phyloP scores from a whole-genome alignment of 2,329 filamentous ascomycete genomes.

The Pseudocercospora fijiensis region DNA sequence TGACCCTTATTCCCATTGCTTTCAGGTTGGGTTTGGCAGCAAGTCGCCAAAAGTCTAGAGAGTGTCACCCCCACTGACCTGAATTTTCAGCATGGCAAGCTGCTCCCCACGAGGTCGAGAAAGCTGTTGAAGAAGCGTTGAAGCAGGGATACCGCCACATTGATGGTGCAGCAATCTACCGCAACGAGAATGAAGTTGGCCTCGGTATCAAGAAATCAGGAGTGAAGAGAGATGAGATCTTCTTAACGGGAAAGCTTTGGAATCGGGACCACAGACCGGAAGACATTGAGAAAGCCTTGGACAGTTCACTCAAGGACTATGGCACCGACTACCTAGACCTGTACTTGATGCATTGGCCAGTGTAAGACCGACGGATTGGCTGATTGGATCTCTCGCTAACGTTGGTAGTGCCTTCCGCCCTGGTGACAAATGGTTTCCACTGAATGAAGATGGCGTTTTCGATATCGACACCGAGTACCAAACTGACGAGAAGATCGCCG shows the following conservation, averaged over 20 bases:
- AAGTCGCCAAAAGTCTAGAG: no score
- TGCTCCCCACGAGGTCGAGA: conserved; percentile 36
- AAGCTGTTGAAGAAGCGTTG: conserved; percentile 35
- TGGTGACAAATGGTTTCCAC: conserved; percentile 44
- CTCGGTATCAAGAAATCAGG: conserved; percentile 31
- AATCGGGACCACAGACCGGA: conserved; percentile 60
- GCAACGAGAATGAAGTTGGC: conserved; percentile 35
- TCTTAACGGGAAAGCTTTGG: conserved; percentile 60
- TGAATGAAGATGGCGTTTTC: conserved; percentile 27
- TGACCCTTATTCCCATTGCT: no score
- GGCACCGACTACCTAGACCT: conserved; percentile 51
- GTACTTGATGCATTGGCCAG: conserved; percentile 53
- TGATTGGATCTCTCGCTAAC: background rate
- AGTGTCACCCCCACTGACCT: no score
- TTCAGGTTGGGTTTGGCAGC: no score
- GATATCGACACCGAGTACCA: conserved; percentile 39
- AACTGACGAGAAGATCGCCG: conserved; percentile 39
- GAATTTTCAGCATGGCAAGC: conserved; percentile 42
- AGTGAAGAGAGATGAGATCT: conserved; percentile 34
- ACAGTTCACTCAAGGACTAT: conserved; percentile 44
- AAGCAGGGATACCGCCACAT: conserved; percentile 43
- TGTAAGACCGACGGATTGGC: conserved; percentile 40
- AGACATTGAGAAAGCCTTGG: conserved; percentile 26
- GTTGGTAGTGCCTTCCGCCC: conserved; percentile 19
- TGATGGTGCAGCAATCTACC: conserved; percentile 41